A percentile compares a stretch with the other conserved stretches of the same genome.
Conservation (phyloP, 2,329 filamentous ascomycete species). For the Penicillium sp. region DNA sequence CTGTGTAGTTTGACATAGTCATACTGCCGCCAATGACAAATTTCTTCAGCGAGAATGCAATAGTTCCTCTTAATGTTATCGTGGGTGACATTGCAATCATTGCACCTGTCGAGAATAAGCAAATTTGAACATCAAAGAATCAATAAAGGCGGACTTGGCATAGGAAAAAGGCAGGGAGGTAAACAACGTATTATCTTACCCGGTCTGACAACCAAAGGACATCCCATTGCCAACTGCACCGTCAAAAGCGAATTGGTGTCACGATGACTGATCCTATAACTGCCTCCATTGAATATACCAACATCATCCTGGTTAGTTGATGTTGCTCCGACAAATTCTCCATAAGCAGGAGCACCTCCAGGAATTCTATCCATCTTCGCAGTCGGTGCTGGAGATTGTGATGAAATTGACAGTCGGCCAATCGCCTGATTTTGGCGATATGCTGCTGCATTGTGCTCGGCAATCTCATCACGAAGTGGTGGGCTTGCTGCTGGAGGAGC, state of each 20-base stretch:
- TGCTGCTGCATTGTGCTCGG: neutral
- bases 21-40: slow-evolving; percentile 80
- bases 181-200: slow-evolving; percentile 46
- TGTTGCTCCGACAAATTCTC: slow-evolving; percentile 63
- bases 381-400: too few relatives aligned
- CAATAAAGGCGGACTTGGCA: too few relatives aligned
- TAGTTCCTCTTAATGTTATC: slow-evolving; percentile 74
- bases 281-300: slow-evolving; percentile 96
- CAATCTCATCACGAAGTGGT: neutral
- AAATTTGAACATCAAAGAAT: too few relatives aligned
- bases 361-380: slow-evolving; percentile 28
- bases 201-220: slow-evolving; percentile 76
- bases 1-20: slow-evolving; percentile 74
- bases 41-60: slow-evolving; percentile 91
- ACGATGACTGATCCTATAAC: slow-evolving; percentile 87
- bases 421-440: slow-evolving; percentile 8
- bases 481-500: neutral
- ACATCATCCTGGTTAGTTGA: slow-evolving; percentile 74
- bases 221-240: slow-evolving; percentile 83
- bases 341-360: slow-evolving; percentile 46
- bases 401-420: neutral
- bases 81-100: slow-evolving; percentile 96
- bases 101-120: slow-evolving; percentile 52
- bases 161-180: neutral
- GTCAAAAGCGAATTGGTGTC: slow-evolving; percentile 89